Evolutionary conservation across 2,329 filamentous ascomycete species (phyloP), one percentile per base, ranked within the genome.

Genomic region (Talaromyces marneffei): DNA sequence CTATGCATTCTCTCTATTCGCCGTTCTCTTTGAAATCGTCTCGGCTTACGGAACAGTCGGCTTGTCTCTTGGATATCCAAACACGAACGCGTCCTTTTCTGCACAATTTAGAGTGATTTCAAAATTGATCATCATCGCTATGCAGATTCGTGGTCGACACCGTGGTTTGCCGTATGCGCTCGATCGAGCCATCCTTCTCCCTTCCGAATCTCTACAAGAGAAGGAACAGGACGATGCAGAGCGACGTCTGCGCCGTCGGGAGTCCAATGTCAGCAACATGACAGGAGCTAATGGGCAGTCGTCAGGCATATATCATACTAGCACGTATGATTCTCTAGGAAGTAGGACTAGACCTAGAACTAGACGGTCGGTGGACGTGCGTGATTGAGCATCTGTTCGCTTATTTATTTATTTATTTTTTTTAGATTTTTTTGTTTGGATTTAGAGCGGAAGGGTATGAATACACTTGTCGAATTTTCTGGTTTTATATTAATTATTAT

Each of bases 31-130:
- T 69, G 92, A 96, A 72, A 86, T 95, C 52, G 86, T 96, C 63
- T 93, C 89, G 61, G 92, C 92, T 1, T 96, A 96, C 70, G 95
- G 94, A 65, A 99, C 94, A 0, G 94, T 99, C 27, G 94, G 94
- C 0, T 78, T 99, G 61, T 93, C 88, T 55, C 82, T 99, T 16
- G 94, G 94, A 5, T 96, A 93, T 64, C 82, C 89, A 0, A 79
- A 77, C 20, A 81, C 86, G 72, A 89, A 96, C 74, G 83, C 91
- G 0, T 92, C 90, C 0, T 91, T 99, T 66, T 92, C 86, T 33
- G 88, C 84, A 0, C 85, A 97, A 67, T 97, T 99, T 74, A 85
- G 82, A 12, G 82, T 87, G 0, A 75, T 96, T 6, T 84, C 81
- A 18, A 87, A 87, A 68, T 79, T 88, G 63, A 79, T 88, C 65